Evolutionary conservation across 1,284 basidiomycete genomes (phyloP).

Genomic region (Pseudozyma pruni): DNA sequence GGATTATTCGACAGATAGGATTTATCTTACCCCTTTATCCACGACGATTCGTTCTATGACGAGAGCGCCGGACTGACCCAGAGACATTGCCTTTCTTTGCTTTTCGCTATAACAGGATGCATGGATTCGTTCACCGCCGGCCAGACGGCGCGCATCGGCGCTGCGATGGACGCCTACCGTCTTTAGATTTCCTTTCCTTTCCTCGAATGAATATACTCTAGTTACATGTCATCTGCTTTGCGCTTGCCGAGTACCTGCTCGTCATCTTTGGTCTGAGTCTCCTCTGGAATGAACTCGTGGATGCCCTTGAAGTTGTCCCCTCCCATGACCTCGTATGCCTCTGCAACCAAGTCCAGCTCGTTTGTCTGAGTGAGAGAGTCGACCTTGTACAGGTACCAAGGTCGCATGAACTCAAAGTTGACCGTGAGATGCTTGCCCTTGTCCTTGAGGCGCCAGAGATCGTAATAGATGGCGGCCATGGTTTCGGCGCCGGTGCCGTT

Average conservation of each 20-base stretch:
- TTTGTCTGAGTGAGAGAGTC: neutral
- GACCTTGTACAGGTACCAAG: conserved; percentile 1
- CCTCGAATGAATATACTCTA: too few relatives aligned
- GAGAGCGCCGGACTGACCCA: too few relatives aligned
- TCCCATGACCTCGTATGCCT: neutral
- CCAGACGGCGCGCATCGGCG: conserved; percentile 28
- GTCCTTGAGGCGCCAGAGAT: neutral
- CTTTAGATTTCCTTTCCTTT: too few relatives aligned
- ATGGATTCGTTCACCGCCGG: conserved; percentile 30
- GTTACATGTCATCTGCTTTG: too few relatives aligned
- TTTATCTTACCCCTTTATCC: too few relatives aligned
- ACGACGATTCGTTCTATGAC: too few relatives aligned
- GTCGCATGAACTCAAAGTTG: conserved; percentile 7
- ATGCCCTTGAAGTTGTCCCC: too few relatives aligned
- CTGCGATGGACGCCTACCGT: conserved; percentile 29
- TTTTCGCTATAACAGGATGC: conserved; percentile 3
- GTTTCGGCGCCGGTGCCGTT: neutral
- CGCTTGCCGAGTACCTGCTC: too few relatives aligned
- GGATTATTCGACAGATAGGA: conserved; percentile 35
- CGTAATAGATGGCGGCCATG: neutral
- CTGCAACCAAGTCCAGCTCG: neutral
- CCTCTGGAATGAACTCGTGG: too few relatives aligned
- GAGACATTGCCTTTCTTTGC: too few relatives aligned
- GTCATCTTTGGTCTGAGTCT: too few relatives aligned
- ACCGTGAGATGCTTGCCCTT: neutral